phyloP scores from a whole-genome alignment of 345 rosid species.

The Citrus reticulata region DNA sequence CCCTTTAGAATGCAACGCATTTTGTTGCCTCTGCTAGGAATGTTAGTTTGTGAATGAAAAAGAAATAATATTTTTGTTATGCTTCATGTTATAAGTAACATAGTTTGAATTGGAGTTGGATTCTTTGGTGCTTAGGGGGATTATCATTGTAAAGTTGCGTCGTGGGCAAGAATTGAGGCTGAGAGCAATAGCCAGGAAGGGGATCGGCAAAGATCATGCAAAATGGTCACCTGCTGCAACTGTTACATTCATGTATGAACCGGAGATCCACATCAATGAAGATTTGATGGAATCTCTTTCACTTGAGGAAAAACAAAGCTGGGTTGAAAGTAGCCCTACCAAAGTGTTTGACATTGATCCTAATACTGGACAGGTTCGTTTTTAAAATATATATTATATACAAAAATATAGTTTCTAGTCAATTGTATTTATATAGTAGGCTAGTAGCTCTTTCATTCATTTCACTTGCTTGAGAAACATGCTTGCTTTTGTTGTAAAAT shows the following conservation, averaged over 20 bases:
- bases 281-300: conserved; percentile 80
- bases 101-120: background rate
- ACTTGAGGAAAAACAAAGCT: conserved; percentile 60
- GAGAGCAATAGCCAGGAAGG: conserved; percentile 93
- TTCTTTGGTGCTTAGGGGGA: conserved; percentile 51
- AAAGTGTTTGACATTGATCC: conserved; percentile 76
- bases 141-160: conserved; percentile 81
- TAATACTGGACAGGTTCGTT: conserved; percentile 59
- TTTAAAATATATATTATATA: too few species aligned
- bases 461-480: background rate
- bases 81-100: background rate
- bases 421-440: background rate
- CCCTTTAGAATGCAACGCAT: background rate
- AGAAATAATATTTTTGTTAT: background rate
- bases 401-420: background rate
- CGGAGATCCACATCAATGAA: conserved; percentile 85
- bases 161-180: conserved; percentile 85
- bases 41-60: background rate
- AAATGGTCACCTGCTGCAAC: conserved; percentile 99
- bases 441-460: background rate
- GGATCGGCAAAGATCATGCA: conserved; percentile 95
- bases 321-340: conserved; percentile 91
- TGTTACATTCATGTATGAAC: conserved; percentile 91
- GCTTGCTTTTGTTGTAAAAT: background rate
- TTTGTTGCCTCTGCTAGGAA: background rate